These are phyloP conservation scores for Ophiorrhiza pumila DNA, from an alignment of 257 asterid species.

Conservation along the genomic window DNA sequence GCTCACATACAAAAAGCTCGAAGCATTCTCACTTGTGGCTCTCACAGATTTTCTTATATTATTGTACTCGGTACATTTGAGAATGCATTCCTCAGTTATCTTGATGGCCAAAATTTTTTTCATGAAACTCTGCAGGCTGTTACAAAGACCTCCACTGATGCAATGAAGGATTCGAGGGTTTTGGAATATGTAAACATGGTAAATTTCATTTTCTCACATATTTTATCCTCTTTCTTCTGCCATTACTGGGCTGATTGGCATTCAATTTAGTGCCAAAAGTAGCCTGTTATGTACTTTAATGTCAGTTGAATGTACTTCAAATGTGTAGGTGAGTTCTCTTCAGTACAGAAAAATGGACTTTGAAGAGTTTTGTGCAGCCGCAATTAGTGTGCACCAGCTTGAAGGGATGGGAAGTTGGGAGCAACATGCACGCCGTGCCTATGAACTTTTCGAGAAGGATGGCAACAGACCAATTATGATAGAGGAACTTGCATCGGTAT, in stretches of 20 bases:
- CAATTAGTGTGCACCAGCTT: constrained; percentile 80
- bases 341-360: constrained; percentile 82
- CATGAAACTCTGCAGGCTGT: constrained; percentile 47
- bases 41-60: not conserved
- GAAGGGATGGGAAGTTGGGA: constrained; percentile 91
- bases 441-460: constrained; percentile 86
- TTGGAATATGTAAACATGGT: constrained; percentile 76
- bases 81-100: constrained; percentile 1
- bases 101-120: not conserved
- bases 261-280: not conserved
- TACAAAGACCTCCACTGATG: constrained; percentile 68
- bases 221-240: not conserved
- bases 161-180: constrained; percentile 92
- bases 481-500: constrained; percentile 94
- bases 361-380: constrained; percentile 89
- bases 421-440: constrained; percentile 84
- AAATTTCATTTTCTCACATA: constrained; percentile 11
- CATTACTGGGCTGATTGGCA: not conserved
- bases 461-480: constrained; percentile 94
- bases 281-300: not conserved
- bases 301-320: constrained; percentile 3
- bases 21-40: not conserved
- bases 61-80: not conserved
- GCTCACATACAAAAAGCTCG: not conserved
- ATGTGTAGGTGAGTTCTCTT: constrained; percentile 77